Percentiles rank a stretch among this genome's conserved stretches.
These are phyloP conservation scores for Penicillium sp. DNA, from an alignment of 2,329 filamentous ascomycete genomes.

Conservation along the genomic window DNA sequence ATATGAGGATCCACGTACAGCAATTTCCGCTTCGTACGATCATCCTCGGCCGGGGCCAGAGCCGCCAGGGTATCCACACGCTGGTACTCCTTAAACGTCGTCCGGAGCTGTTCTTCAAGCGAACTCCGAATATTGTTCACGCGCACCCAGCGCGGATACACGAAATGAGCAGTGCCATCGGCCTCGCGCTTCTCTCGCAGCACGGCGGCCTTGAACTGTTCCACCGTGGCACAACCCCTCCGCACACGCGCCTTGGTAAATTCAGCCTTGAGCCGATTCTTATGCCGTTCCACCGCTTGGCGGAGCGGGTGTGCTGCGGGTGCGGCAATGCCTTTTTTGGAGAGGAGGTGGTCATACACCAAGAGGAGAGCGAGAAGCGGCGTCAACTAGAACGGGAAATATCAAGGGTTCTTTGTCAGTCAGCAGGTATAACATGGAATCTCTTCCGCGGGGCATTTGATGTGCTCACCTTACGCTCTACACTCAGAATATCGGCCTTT, in stretches of 20 bases:
- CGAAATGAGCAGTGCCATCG: slow-evolving; percentile 32
- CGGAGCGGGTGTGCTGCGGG: slow-evolving; percentile 78
- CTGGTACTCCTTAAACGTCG: slow-evolving; percentile 70
- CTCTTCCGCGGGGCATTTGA: not conserved
- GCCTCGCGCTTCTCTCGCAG: slow-evolving; percentile 51
- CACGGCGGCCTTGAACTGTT: slow-evolving; percentile 58
- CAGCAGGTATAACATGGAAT: slow-evolving; percentile 31
- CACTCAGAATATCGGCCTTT: slow-evolving; percentile 70
- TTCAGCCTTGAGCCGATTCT: slow-evolving; percentile 77
- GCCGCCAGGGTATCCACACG: slow-evolving; percentile 60
- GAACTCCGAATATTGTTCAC: slow-evolving; percentile 78
- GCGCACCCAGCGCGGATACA: slow-evolving; percentile 87
- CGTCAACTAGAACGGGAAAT: slow-evolving; percentile 63
- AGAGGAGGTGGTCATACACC: slow-evolving; percentile 80
- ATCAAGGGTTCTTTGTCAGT: slow-evolving; percentile 39
- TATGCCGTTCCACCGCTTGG: slow-evolving; percentile 76
- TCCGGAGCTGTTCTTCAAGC: slow-evolving; percentile 71
- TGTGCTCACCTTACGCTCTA: slow-evolving; percentile 77
- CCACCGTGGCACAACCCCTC: slow-evolving; percentile 68
- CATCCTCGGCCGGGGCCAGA: slow-evolving; percentile 52
- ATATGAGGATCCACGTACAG: slow-evolving; percentile 77
- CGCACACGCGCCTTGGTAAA: slow-evolving; percentile 78
- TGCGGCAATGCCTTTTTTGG: slow-evolving; percentile 80
- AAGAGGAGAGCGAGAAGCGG: slow-evolving; percentile 80
- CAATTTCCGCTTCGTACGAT: slow-evolving; percentile 22